A percentile compares a stretch with the other conserved stretches of the same genome.
Conservation (phyloP, 148 eudicot species). For the Tetragonia tetragonoides region DNA sequence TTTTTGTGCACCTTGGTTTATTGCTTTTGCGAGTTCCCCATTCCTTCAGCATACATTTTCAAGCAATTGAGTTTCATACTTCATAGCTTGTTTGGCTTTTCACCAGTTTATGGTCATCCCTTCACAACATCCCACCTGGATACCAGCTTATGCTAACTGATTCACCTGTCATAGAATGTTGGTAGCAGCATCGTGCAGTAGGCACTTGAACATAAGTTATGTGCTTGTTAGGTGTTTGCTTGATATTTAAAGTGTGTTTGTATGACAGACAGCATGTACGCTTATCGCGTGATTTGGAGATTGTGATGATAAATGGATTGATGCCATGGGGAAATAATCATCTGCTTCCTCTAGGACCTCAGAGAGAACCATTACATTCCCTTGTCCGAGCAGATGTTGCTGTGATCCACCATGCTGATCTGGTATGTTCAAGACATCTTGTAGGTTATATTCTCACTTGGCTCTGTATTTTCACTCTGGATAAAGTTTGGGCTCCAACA, state of each 20-base stretch:
- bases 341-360: constrained; percentile 79
- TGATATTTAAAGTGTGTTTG: constrained; percentile 17
- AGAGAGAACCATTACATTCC: constrained; percentile 86
- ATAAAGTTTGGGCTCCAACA: background rate
- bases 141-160: background rate
- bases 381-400: constrained; percentile 70
- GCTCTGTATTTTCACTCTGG: background rate
- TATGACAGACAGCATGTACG: constrained; percentile 72
- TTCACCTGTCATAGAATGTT: background rate
- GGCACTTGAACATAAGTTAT: background rate
- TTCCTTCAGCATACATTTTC: background rate
- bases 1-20: background rate
- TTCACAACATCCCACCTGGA: background rate
- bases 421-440: constrained; percentile 43
- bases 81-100: background rate
- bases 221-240: background rate
- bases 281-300: constrained; percentile 77
- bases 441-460: background rate
- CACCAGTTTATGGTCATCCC: background rate
- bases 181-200: background rate
- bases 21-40: background rate
- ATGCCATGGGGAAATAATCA: constrained; percentile 78
- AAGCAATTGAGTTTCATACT: background rate
- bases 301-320: constrained; percentile 90
- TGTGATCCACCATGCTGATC: constrained; percentile 86